A percentile compares a stretch with the other conserved stretches of the same genome.
phyloP scores from a whole-genome alignment of 768 basidiomycete genomes.

The Suillus plorans region DNA sequence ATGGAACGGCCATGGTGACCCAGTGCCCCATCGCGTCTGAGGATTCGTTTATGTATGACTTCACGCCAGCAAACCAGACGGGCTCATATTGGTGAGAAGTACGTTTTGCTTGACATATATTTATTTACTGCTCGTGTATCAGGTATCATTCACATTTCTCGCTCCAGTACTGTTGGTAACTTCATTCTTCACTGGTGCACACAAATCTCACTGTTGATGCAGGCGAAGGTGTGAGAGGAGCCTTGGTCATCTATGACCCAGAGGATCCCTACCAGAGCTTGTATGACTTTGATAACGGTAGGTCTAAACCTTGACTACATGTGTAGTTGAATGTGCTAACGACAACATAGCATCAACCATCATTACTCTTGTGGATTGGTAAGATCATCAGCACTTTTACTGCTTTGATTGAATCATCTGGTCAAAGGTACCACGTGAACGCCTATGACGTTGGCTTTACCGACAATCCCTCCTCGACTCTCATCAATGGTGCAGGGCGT shows the following conservation, averaged over 20 bases:
- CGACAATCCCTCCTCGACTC: constrained; percentile 28
- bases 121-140: background rate
- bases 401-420: constrained; percentile 1
- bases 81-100: constrained; percentile 41
- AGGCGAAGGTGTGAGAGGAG: constrained; percentile 22
- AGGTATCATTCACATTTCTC: constrained; percentile 38
- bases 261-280: constrained; percentile 22
- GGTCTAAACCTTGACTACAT: background rate
- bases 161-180: constrained; percentile 39
- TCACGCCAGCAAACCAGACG: constrained; percentile 22
- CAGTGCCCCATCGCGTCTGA: constrained; percentile 40
- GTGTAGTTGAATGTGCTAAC: background rate
- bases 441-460: background rate
- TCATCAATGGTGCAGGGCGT: constrained; percentile 42
- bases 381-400: constrained; percentile 8
- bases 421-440: constrained; percentile 12
- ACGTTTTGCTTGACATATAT: background rate
- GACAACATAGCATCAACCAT: constrained; percentile 29
- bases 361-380: constrained; percentile 26
- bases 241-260: constrained; percentile 41
- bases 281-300: constrained; percentile 36
- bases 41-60: constrained; percentile 37
- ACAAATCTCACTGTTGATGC: background rate
- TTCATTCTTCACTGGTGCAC: background rate
- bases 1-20: constrained; percentile 42